Conservation (phyloP, 768 basidiomycete genomes). For the Stropharia rugosoannulata region DNA sequence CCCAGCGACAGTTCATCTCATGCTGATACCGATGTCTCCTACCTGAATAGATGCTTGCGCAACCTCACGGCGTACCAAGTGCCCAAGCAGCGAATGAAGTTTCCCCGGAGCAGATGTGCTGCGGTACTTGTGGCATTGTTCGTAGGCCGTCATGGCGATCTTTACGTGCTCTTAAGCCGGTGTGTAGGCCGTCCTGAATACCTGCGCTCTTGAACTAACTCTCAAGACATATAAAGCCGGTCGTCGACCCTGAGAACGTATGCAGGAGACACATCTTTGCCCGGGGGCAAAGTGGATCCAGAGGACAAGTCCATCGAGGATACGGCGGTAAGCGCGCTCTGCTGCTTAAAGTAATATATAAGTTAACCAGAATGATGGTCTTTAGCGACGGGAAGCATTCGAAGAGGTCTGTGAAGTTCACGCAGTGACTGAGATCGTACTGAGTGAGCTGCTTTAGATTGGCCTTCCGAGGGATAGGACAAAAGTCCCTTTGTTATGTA, state of each 20-base stretch:
- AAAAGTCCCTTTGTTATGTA: conserved; percentile 73
- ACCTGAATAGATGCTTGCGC: conserved; percentile 47
- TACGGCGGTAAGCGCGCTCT: conserved; percentile 63
- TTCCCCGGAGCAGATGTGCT: conserved; percentile 62
- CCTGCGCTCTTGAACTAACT: not conserved
- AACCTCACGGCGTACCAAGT: conserved; percentile 51
- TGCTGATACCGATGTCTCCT: not conserved
- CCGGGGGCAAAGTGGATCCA: conserved; percentile 79
- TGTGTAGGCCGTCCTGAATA: conserved; percentile 33
- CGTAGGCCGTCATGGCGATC: conserved; percentile 77
- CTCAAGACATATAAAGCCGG: conserved; percentile 44
- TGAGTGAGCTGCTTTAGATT: conserved; percentile 46
- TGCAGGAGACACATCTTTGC: conserved; percentile 86
- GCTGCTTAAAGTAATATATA: not conserved
- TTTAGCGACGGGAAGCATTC: conserved; percentile 81
- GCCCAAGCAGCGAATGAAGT: conserved; percentile 35
- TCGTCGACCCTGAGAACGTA: conserved; percentile 72
- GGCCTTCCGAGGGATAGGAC: conserved; percentile 73
- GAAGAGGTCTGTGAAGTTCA: conserved; percentile 66
- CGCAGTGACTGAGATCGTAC: not conserved
- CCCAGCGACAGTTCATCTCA: not conserved
- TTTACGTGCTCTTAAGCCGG: conserved; percentile 86
- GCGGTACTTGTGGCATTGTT: conserved; percentile 86
- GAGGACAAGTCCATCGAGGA: conserved; percentile 71
- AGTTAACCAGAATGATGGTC: not conserved